Conservation (phyloP, 2,329 filamentous ascomycete genomes). For the Thermomyces lanuginosus region DNA sequence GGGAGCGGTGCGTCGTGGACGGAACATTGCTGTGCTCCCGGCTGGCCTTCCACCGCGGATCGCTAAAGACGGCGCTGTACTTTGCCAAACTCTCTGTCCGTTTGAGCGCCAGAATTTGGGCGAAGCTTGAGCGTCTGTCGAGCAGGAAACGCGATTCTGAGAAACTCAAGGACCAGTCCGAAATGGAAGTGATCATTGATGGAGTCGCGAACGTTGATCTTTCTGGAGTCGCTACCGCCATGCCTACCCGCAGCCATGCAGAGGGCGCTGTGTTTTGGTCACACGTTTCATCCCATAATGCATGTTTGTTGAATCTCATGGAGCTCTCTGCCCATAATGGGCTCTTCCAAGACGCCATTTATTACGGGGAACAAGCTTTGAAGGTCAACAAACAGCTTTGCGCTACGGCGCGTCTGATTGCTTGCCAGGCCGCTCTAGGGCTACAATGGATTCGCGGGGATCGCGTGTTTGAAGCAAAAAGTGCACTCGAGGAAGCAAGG, state of each 20-base stretch:
- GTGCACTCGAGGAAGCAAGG: constrained; percentile 42
- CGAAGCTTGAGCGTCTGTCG: constrained; percentile 31
- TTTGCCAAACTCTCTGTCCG: constrained; percentile 34
- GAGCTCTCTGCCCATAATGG: constrained; percentile 69
- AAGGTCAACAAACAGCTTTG: constrained; percentile 56
- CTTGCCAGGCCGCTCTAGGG: constrained; percentile 31
- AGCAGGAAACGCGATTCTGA: constrained; percentile 19
- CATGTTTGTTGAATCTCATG: constrained; percentile 56
- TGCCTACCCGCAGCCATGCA: constrained; percentile 29
- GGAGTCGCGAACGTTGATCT: constrained; percentile 25
- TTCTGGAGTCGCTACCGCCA: constrained; percentile 15
- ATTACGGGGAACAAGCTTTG: constrained; percentile 70
- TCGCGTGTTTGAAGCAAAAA: constrained; percentile 34
- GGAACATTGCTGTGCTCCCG: constrained; percentile 49
- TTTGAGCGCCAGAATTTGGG: constrained; percentile 36
- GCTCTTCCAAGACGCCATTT: constrained; percentile 72
- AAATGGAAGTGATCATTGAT: constrained; percentile 22
- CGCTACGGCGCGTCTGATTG: constrained; percentile 38
- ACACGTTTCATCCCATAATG: constrained; percentile 56
- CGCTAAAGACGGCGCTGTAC: constrained; percentile 29
- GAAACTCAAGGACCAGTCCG: constrained; percentile 11
- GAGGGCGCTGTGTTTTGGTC: constrained; percentile 62
- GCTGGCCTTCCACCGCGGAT: constrained; percentile 42
- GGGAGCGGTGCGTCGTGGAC: constrained; percentile 41
- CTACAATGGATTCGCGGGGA: constrained; percentile 36